Conservation (phyloP, 2,329 filamentous ascomycete species). For the Xylariaceae sp. region DNA sequence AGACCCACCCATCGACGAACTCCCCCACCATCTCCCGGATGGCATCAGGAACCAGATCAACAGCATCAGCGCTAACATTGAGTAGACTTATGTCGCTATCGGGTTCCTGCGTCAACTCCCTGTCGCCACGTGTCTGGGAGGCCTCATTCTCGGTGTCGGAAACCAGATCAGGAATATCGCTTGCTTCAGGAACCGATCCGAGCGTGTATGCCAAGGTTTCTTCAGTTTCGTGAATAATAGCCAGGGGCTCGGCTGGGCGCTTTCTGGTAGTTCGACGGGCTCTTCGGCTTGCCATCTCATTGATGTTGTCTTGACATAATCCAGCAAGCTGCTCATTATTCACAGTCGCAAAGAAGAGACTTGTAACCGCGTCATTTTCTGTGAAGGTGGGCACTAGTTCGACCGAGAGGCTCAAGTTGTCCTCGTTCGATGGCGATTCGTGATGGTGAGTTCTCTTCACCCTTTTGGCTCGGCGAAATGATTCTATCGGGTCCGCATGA, state of each 20-base stretch:
- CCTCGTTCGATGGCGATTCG: not conserved
- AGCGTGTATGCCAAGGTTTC: conserved; percentile 19
- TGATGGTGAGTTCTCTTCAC: conserved; percentile 10
- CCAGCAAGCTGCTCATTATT: conserved; percentile 1
- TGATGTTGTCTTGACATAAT: not conserved
- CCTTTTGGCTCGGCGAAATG: conserved; percentile 25
- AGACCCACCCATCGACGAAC: conserved; percentile 24
- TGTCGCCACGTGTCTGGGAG: conserved; percentile 7
- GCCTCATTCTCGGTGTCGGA: conserved; percentile 17
- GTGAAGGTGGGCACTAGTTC: conserved; percentile 20
- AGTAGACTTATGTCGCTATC: not conserved
- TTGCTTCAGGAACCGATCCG: conserved; percentile 5
- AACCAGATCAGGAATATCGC: conserved; percentile 19
- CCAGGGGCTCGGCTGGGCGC: conserved; percentile 11
- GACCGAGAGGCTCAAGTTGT: conserved; percentile 9
- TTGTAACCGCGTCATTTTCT: conserved; percentile 11
- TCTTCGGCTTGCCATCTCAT: conserved; percentile 2
- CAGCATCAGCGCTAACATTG: not conserved
- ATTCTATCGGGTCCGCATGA: conserved; percentile 25
- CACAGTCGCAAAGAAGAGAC: conserved; percentile 15
- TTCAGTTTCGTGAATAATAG: conserved; percentile 22
- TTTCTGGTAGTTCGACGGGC: not conserved
- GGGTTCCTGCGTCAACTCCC: conserved; percentile 19
- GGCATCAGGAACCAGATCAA: conserved; percentile 5
- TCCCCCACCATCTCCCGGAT: conserved; percentile 3